Evolutionary conservation across 2,329 filamentous ascomycete species (phyloP).

Genomic region (Xylariaceae sp.): DNA sequence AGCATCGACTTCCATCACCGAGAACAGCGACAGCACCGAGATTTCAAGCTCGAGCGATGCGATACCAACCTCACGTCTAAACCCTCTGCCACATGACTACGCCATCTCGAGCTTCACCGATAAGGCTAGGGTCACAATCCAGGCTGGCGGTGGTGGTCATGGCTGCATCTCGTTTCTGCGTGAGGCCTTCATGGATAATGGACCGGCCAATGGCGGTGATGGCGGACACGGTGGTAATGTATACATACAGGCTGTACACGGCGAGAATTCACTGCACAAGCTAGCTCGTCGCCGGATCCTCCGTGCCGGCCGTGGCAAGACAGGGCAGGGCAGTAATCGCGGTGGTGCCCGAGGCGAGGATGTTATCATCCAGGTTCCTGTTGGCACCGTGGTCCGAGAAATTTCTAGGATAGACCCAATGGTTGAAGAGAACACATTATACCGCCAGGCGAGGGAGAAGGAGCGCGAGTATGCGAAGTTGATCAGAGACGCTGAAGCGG

Average conservation of each 20-base stretch:
- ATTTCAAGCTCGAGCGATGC: constrained; percentile 44
- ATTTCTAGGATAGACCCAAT: constrained; percentile 79
- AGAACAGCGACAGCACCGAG: constrained; percentile 34
- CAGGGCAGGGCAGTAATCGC: constrained; percentile 76
- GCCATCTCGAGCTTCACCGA: constrained; percentile 84
- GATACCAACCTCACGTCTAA: constrained; percentile 66
- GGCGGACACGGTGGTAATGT: constrained; percentile 90
- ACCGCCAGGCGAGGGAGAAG: constrained; percentile 49
- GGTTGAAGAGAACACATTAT: constrained; percentile 61
- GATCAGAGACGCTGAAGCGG: constrained; percentile 42
- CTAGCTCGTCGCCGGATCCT: constrained; percentile 78
- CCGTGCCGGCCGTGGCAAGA: constrained; percentile 76
- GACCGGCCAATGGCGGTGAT: constrained; percentile 93
- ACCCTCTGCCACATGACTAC: constrained; percentile 86
- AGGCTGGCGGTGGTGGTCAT: constrained; percentile 83
- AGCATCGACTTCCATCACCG: constrained; percentile 29
- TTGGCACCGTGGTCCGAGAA: constrained; percentile 90
- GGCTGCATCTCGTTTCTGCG: constrained; percentile 94
- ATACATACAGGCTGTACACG: constrained; percentile 91
- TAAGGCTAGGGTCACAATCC: constrained; percentile 77
- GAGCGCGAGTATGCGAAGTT: constrained; percentile 42
- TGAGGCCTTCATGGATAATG: constrained; percentile 87
- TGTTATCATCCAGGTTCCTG: constrained; percentile 85
- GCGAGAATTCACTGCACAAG: constrained; percentile 93
- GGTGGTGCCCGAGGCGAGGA: constrained; percentile 86